Evolutionary conservation across 352 stramenopile genomes (phyloP), one percentile per base, ranked within the genome.

Genomic region (Globisporangium perplexum): DNA sequence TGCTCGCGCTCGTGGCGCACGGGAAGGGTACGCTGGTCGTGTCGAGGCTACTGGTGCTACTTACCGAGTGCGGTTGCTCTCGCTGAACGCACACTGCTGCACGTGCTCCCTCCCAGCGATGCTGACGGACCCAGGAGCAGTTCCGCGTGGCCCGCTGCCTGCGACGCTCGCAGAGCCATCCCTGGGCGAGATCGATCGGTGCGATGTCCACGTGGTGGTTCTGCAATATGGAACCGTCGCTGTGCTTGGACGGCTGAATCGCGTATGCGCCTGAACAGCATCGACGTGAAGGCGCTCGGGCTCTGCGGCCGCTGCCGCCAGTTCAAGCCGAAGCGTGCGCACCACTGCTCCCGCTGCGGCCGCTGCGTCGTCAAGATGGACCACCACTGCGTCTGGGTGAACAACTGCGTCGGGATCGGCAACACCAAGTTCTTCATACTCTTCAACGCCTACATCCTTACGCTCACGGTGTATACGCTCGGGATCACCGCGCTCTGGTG

Each of bases 371-470:
- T 98, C 55, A 98, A 98, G 74, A 99, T 99, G 96, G 96, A 99
- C 67, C 97, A 99, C 90, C 95, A 99, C 69, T 98, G 96, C 71
- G 96, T 96, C 22, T 99, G 96, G 96, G 90, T 99, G 38, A 99
- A 99, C 80, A 99, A 99, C 83, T 99, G 96, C 69, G 96, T 99
- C 52, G 97, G 96, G 12, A 87, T 99, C 61, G 95, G 95, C 54
- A 99, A 99, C 80, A 96, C 99, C 90, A 99, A 99, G 77, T 94
- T 94, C 61, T 95, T 95, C 53, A 50, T 95, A 52, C 77, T 93
- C 47, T 95, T 93, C 52, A 90, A 93, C 61, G 90, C 90, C 59
- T 95, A 93, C 62, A 81, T 98, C 3, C 98, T 97, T 50, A 15
- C 98, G 14, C 74, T 97, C 20, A 98, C 96, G 51, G 47, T 74